Conservation (phyloP, 2,329 filamentous ascomycete genomes). For the Fusarium sacchari region DNA sequence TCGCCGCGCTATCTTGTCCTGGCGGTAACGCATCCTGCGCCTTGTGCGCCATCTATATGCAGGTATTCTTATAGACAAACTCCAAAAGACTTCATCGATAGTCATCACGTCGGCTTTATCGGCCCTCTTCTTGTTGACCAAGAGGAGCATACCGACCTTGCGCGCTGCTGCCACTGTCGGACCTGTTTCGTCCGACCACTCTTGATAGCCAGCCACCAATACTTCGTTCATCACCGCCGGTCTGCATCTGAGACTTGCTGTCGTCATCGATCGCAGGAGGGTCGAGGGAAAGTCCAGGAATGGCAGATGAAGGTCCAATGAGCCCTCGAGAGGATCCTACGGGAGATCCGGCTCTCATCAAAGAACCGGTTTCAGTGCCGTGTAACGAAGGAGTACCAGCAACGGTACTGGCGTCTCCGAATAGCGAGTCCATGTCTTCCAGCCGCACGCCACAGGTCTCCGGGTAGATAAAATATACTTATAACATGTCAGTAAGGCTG, state of each 20-base stretch:
- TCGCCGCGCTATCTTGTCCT: conserved; percentile 27
- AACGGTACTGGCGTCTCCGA: conserved; percentile 89
- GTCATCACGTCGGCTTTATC: conserved; percentile 44
- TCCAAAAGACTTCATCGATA: conserved; percentile 37
- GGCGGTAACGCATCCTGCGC: conserved; percentile 25
- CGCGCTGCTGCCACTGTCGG: conserved; percentile 51
- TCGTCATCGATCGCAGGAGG: conserved; percentile 71
- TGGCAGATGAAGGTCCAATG: conserved; percentile 71
- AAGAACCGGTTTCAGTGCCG: conserved; percentile 82
- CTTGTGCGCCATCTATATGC: conserved; percentile 53
- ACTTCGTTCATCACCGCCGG: conserved; percentile 52
- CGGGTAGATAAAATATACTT: conserved; percentile 97
- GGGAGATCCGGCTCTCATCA: conserved; percentile 78
- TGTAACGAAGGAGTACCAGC: conserved; percentile 80
- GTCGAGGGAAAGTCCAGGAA: conserved; percentile 84
- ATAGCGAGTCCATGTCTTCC: conserved; percentile 95
- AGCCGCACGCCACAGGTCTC: conserved; percentile 95
- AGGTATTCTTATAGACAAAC: conserved; percentile 45
- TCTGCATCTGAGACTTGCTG: conserved; percentile 54
- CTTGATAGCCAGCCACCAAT: conserved; percentile 62
- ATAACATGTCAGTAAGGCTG: conserved; percentile 13
- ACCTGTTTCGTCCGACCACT: conserved; percentile 53
- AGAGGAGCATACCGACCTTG: conserved; percentile 56
- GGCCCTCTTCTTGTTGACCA: conserved; percentile 54
- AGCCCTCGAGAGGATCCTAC: conserved; percentile 76